phyloP scores from a whole-genome alignment of 208 protist genomes.

The Wallacemonas rigidus region DNA sequence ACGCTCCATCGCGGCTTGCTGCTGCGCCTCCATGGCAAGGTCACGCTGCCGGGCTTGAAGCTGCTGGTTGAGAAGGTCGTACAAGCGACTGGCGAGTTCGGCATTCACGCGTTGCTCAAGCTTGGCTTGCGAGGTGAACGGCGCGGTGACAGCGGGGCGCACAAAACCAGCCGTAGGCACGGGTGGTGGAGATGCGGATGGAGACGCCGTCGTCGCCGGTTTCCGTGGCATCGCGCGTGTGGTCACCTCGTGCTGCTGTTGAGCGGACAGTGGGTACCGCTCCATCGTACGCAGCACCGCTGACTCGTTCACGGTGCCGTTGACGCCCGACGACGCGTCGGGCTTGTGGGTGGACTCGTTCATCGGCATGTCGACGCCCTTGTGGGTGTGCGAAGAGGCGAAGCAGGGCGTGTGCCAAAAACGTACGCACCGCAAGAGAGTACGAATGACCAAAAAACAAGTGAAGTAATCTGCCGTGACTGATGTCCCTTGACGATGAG shows the following conservation, averaged over 20 bases:
- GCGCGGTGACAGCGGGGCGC: too few species aligned
- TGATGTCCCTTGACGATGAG: too few species aligned
- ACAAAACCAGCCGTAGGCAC: too few species aligned
- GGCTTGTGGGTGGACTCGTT: neutral
- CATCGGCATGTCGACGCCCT: neutral
- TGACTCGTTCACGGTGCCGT: neutral
- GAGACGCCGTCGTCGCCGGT: too few species aligned
- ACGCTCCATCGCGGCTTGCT: slow-evolving; percentile 15
- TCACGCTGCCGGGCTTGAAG: slow-evolving; percentile 16
- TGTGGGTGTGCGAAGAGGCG: too few species aligned
- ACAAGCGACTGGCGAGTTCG: slow-evolving; percentile 29
- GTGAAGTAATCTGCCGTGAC: too few species aligned
- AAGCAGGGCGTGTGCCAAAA: too few species aligned
- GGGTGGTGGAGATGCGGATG: too few species aligned
- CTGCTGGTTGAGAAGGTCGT: slow-evolving; percentile 28
- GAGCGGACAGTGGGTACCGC: slow-evolving; percentile 13
- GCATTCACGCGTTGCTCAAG: slow-evolving; percentile 22
- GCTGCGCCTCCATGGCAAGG: slow-evolving; percentile 1
- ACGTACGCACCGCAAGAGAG: too few species aligned
- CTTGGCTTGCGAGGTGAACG: neutral
- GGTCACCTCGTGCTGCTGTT: neutral
- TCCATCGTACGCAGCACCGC: slow-evolving; percentile 22
- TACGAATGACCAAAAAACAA: too few species aligned
- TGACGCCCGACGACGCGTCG: neutral
- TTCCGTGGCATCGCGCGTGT: too few species aligned